Evolutionary conservation across 805 yeast genomes (phyloP).

Genomic region (Starmerella apis): DNA sequence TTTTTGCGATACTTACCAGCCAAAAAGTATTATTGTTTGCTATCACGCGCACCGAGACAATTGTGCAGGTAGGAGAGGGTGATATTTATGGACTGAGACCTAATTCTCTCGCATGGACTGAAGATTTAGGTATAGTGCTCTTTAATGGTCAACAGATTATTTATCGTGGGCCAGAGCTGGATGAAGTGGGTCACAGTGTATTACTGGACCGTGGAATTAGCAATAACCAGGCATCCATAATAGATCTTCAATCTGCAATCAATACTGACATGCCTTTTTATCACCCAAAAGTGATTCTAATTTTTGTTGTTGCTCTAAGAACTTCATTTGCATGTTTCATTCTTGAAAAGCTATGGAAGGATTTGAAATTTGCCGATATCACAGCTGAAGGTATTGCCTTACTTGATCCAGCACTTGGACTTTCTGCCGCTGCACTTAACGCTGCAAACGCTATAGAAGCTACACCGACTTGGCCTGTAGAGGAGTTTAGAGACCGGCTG

Average conservation of each 20-base stretch:
- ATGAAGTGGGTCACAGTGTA: background rate
- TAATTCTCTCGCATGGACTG: background rate
- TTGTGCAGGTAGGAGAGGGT: background rate
- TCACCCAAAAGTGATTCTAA: slow-evolving; percentile 82
- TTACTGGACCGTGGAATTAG: background rate
- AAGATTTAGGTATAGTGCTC: background rate
- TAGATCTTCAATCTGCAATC: background rate
- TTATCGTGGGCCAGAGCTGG: background rate
- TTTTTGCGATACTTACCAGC: background rate
- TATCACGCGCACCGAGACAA: background rate
- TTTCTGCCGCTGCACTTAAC: background rate
- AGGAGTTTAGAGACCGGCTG: background rate
- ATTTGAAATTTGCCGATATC: slow-evolving; percentile 8
- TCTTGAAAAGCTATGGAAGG: slow-evolving; percentile 29
- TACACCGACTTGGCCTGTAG: background rate
- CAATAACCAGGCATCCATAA: background rate
- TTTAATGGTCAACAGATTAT: slow-evolving; percentile 2
- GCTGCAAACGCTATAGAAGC: too few species aligned
- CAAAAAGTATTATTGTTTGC: background rate
- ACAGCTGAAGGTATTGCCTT: background rate
- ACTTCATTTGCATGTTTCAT: slow-evolving; percentile 46
- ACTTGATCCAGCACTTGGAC: background rate
- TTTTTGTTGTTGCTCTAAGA: slow-evolving; percentile 56
- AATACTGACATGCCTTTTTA: slow-evolving; percentile 55
- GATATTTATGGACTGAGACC: background rate